Base-by-base conservation (phyloP, 371 early-diverging fungal species). In the Zychaea mexicana region DNA sequence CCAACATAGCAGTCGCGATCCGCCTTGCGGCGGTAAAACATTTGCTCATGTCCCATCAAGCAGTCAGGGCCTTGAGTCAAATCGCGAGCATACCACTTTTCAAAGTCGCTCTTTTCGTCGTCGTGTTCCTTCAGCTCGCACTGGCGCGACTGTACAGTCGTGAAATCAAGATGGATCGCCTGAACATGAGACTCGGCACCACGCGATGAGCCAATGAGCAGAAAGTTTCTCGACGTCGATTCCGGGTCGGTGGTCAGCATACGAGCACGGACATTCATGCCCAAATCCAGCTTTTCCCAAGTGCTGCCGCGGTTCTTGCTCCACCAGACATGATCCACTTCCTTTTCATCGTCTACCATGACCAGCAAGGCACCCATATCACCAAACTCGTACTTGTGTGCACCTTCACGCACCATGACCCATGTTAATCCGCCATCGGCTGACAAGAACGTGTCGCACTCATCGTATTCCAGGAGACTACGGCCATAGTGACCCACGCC, bases 401-500 rank as follows among this genome's bases (percentile, higher is more conserved):
- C 90, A 26, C 91, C 96, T 68, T 88, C 85, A 24, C 73, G 76
- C 7, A 87, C 88, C 66, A 89, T 86, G 31, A 71, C 76, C 98
- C 98, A 98, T 2, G 84, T 85, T 8, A 91, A 61, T 24, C 98
- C 98, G 27, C 92, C 95, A 70, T 98, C 98, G 15, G 79, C 78
- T 4, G 89, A 90, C 46, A 96, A 53, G 65, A 91, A 97, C 0
- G 94, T 94, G 70, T 94, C 92, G 59, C 92, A 88, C 36, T 89
- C 83, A 19, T 82, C 85, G 71, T 91, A 93, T 17, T 85, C 83
- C 30, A 83, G 55, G 17, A 97, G 78, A 57, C 78, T 68, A 0
- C 77, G 52, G 12, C 97, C 96, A 13, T 94, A 96, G 63, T 85
- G 92, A 8, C 98, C 98, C 9, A 97, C 95, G 21, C 95, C 98